Evolutionary conservation across 2,329 filamentous ascomycete species (phyloP), one percentile per base, ranked within the genome.

Genomic region (Incumbomyces delicatus): DNA sequence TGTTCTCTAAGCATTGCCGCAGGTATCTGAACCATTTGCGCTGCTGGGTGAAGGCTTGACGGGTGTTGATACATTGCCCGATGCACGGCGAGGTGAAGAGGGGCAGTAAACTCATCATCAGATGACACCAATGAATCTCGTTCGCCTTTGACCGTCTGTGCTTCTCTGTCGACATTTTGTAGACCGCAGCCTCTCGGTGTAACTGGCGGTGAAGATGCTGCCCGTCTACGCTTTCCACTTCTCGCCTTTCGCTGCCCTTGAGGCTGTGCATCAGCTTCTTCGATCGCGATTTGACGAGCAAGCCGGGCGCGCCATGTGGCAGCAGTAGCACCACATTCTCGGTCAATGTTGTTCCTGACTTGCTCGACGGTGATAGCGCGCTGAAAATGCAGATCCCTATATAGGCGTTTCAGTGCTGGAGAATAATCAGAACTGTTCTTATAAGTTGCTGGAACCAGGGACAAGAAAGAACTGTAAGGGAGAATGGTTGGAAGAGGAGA

Each of bases 301-400:
- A 55, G 33, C 22, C 44, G 36, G 2, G 49, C 50, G 16, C 46
- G 29, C 14, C 53, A 49, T 8, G 37, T 37, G 14, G 40, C 44
- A 7, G 33, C 47, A 18, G 48, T 48, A 16, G 37, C 38, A 57
- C 74, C 76, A 40, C 76, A 74, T 62, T 89, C 83, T n/a, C 67
- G 66, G 6, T 74, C 72, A 48, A 89, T 83, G 55, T 78, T 84
- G 63, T 58, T 67, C 44, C 78, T 73, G 12, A 94, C 80, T 3
- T 69, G 63, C 56, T 90, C 84, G 45, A 87, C 74, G 10, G 83
- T 70, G 40, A 75, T 73, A 51, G 81, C 79, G 46, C 87, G 79
- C 60, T 88, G 77, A 49, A 80, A 75, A 58, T 92, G 85, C 2
- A 94, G 73, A 61, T 92, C 85, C 40, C 84, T 79, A 61, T 94